Base-by-base conservation (phyloP, 768 basidiomycete genomes). In the Cyclocybe aegerita region DNA sequence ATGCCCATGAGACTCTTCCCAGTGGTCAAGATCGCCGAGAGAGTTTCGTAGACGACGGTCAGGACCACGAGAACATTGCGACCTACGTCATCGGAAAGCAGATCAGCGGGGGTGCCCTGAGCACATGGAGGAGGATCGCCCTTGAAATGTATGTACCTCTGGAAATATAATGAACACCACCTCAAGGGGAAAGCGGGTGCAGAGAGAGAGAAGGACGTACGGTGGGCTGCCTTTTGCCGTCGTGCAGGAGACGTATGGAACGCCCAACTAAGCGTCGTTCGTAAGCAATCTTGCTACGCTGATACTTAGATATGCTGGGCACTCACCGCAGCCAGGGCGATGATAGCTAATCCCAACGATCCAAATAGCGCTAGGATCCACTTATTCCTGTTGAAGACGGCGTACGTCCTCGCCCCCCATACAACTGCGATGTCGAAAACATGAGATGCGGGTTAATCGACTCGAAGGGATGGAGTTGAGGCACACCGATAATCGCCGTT, bases 361-460 rank as follows among this genome's bases (percentile, higher is more conserved):
- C 29, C 39, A 4, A 58, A 50, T 3, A 46, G 6, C 8, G 40
- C 5, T 14, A 53, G 36, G 16, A 55, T 48, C 14, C 32, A 35
- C 9, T 43, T 47, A 31, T 37, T 58, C 11, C 42, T 35, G 34
- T 53, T 53, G 36, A 41, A 58, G 0, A 55, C 46, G 4, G 57
- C 48, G 10, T 53, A 58, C 12, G 54, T 58, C 15, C 53, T 49
- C 15, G 48, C 49, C 4, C 53, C 53, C 51, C 50, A 58, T 1
- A 55, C 54, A 7, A 46, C 57, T 58, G 23, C 23, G 23, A 23
- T 1, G 1, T 23, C 2, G 23, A 23, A 23, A 1, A 23, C 23
- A 23, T 23, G 23, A 23, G 4, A 23, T 23, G 23, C 2, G 23
- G 23, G 31, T 10, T 49, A 41, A 15, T 6, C 17, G 15, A 34